Evolutionary conservation across 768 basidiomycete genomes (phyloP).

Genomic region (Tulasnella sp.): DNA sequence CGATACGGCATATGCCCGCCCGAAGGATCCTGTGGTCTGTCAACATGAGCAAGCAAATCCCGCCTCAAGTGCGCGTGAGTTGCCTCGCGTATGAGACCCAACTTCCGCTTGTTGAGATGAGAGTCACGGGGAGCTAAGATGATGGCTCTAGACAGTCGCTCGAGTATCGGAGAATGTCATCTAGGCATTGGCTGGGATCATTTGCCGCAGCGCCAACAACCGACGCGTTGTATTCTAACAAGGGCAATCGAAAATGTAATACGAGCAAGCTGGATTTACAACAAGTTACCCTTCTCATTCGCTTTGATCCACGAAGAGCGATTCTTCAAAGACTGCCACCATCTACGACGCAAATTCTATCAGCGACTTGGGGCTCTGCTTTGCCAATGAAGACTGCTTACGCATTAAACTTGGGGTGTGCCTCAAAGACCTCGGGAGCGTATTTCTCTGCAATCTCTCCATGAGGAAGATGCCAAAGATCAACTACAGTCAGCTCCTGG

Average conservation of each 20-base stretch:
- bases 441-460: not conserved
- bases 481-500: not conserved
- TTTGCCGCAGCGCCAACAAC: no score
- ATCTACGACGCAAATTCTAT: no score
- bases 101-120: not conserved
- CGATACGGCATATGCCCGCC: not conserved
- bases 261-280: not conserved
- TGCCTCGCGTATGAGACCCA: not conserved
- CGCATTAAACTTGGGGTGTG: not conserved
- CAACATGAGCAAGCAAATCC: not conserved
- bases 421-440: not conserved
- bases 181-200: no score
- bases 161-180: no score
- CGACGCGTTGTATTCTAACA: no score
- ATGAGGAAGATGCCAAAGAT: constrained; percentile 11
- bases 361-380: no score
- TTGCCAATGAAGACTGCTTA: no score
- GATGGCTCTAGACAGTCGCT: no score
- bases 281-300: not conserved
- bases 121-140: no score
- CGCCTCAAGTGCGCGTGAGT: not conserved
- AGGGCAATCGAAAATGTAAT: no score
- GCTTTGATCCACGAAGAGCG: not conserved
- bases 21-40: no score
- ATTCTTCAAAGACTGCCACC: no score